Percentiles rank a stretch among this genome's conserved stretches.
Evolutionary conservation across 371 early-diverging fungal species (phyloP).

Genomic region (Saksenaea vasiformis): DNA sequence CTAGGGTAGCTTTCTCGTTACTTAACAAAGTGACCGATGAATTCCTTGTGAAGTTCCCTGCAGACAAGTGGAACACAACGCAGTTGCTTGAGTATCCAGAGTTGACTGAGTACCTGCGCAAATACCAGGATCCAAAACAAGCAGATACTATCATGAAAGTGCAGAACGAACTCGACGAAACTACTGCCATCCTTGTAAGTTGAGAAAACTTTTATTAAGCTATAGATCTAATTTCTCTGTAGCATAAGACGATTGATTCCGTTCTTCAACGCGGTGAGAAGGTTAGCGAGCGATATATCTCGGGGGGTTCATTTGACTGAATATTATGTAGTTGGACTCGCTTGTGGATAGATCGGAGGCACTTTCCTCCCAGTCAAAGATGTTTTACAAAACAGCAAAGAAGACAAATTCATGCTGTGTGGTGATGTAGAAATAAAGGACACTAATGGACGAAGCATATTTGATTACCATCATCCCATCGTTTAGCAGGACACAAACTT

Average conservation of each 20-base stretch:
- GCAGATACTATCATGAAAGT: slow-evolving; percentile 95
- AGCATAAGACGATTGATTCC: slow-evolving; percentile 97
- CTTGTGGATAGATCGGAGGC: slow-evolving; percentile 91
- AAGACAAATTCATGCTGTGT: slow-evolving; percentile 95
- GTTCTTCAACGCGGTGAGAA: slow-evolving; percentile 97
- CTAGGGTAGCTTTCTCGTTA: slow-evolving; percentile 87
- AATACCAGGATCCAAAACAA: slow-evolving; percentile 92
- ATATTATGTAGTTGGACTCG: slow-evolving; percentile 75
- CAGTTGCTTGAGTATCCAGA: slow-evolving; percentile 64
- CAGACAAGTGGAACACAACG: slow-evolving; percentile 56
- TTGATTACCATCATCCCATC: too few relatives aligned
- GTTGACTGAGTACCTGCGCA: slow-evolving; percentile 69
- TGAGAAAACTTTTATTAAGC: neutral
- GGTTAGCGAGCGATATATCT: slow-evolving; percentile 20
- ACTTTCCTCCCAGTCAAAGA: slow-evolving; percentile 90
- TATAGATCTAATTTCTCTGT: slow-evolving; percentile 10
- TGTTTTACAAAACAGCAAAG: slow-evolving; percentile 98
- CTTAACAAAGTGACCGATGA: slow-evolving; percentile 89
- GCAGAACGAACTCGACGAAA: slow-evolving; percentile 98
- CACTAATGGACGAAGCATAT: too few relatives aligned
- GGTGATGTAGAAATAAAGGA: slow-evolving; percentile 37
- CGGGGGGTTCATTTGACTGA: neutral
- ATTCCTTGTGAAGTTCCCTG: slow-evolving; percentile 71
- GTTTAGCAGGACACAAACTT: too few relatives aligned
- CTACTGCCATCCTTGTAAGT: slow-evolving; percentile 88